Conservation (phyloP, 768 basidiomycete genomes). For the Leccinum boreale region DNA sequence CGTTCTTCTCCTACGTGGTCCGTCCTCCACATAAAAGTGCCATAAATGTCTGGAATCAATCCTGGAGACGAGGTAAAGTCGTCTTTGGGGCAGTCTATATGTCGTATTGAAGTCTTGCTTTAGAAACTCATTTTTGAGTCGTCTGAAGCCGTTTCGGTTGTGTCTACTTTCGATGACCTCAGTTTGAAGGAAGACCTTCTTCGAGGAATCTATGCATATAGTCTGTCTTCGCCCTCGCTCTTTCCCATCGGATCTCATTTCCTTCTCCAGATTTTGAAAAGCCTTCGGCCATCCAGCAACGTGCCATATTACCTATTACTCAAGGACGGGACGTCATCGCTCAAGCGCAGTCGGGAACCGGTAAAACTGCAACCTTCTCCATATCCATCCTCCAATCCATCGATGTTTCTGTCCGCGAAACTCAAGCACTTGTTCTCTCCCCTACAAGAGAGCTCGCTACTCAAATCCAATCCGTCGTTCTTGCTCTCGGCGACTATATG, state of each 20-base stretch:
- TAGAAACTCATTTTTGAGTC: constrained; percentile 96
- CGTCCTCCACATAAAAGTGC: constrained; percentile 27
- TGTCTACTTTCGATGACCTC: constrained; percentile 88
- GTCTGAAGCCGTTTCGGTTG: constrained; percentile 84
- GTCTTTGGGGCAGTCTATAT: constrained; percentile 16
- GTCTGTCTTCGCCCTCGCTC: constrained; percentile 41
- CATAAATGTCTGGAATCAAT: constrained; percentile 78
- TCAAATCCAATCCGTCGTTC: constrained; percentile 97
- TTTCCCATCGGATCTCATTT: constrained; percentile 3
- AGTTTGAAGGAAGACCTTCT: constrained; percentile 92
- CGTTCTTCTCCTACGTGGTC: constrained; percentile 31
- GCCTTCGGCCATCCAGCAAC: constrained; percentile 97
- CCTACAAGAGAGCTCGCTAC: constrained; percentile 98
- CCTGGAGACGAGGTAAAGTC: constrained; percentile 74
- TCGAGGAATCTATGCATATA: constrained; percentile 97
- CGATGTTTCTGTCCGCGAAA: constrained; percentile 91
- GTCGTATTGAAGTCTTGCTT: neutral
- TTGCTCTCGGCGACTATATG: constrained; percentile 98
- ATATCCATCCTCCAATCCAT: constrained; percentile 98
- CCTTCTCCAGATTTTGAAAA: constrained; percentile 80
- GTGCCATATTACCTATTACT: constrained; percentile 94
- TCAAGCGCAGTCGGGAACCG: constrained; percentile 98
- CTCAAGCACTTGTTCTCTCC: constrained; percentile 93
- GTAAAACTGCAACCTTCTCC: constrained; percentile 99
- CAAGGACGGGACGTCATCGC: constrained; percentile 98